Evolutionary conservation across 768 basidiomycete species (phyloP), one percentile per base, ranked within the genome.

Genomic region (Lepiota subincarnata): DNA sequence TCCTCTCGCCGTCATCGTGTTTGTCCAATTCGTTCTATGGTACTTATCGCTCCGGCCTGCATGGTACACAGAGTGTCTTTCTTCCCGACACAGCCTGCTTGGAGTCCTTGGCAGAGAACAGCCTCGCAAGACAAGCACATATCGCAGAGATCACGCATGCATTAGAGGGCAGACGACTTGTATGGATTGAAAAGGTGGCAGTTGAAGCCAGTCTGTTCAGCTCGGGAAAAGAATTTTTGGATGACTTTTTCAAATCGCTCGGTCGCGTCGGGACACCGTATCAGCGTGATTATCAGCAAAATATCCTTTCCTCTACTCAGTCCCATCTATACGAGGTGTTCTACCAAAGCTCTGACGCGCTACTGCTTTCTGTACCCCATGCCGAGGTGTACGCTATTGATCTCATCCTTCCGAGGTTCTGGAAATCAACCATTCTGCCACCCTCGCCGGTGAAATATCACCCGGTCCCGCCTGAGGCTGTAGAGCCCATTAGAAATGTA

Each of bases 401-500:
- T 58, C 75, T 73, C 8, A 60, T 80, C 57, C 73, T 91, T n/a
- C 92, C 89, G 1, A 76, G 73, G 12, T 86, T 81, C 70, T 88
- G 89, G 81, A 89, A 82, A 57, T 78, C 86, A 6, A 80, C 80
- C 13, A 72, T 82, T 1, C 68, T 94, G 10, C 84, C 89, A 2
- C 44, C 64, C 3, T 55, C 59, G 0, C 82, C 86, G 8, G 59
- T 76, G 3, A 43, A 77, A 0, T 78, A 76, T 62, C 56, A 77
- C 14, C 78, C 87, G 19, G 84, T 93, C 18, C 81, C 84, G 0
- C 57, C 73, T 13, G 63, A 76, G 6, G 80, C 83, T 14, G 64
- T 83, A 26, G 70, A 77, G 3, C 77, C 78, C 55, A 75, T 92
- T 38, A 73, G 78, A 47, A 64, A 75, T 14, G 73, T 91, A 56